Evolutionary conservation across 2,329 filamentous ascomycete species (phyloP), one percentile per base, ranked within the genome.

Genomic region (Aspergillus sp.): DNA sequence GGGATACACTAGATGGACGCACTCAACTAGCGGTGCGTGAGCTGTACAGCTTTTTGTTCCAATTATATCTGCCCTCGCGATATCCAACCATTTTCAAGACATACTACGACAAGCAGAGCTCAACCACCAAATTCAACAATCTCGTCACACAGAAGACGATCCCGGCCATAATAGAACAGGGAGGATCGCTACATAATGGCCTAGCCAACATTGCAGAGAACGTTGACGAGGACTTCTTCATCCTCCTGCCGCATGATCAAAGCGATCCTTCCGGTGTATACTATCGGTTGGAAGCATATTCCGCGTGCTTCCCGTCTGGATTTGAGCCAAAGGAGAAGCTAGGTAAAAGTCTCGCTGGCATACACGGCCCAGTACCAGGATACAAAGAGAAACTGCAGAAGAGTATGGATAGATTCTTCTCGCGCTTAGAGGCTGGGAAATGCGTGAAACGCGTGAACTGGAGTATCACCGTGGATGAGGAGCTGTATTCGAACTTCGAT

Each of bases 391-490:
- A 62, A 22, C 51, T 68, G 2, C 59, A 64, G 45, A 60, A 56
- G 35, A 67, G 64, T 43, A 67, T 68, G 64, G 64, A 68, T 56
- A 60, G 64, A n/a, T 66, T 58, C 41, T 66, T 68, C 42, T 55
- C 54, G 4, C 57, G 50, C 16, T 33, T 68, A 5, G 55, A 61
- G 40, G 55, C 54, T 3, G 62, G 63, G 13, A 62, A 55, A 22
- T 60, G 64, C 26, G 45, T 61, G 1, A 54, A 51, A 35, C 52
- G 61, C 8, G 52, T 55, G 10, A 62, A 64, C 41, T 56, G 60
- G 35, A 41, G 57, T 51, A 6, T 10, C 20, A 45, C 0, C 50
- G 56, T 11, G 47, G 26, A 30, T 8, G 26, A 30, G 9, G 26
- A 30, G 26, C 26, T 30, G 26, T 30, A 30, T 30, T 30, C 26